Base-by-base conservation (phyloP, 2,329 filamentous ascomycete genomes). In the Fusarium liriodendri region DNA sequence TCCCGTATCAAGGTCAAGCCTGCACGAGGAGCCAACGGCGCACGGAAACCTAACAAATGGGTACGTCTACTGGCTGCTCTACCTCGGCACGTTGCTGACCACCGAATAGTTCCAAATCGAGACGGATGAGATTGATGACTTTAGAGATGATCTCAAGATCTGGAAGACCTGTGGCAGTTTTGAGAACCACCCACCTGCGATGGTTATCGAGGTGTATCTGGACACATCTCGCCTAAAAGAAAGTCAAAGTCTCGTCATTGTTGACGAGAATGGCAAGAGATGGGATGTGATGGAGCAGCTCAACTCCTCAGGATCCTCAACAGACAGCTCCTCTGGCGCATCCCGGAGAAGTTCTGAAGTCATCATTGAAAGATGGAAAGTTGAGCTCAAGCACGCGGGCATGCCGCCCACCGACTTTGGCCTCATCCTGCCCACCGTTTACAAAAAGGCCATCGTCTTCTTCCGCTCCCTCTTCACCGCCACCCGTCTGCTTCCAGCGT, bases 381-480 rank as follows among this genome's bases (percentile, higher is more conserved):
- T 99, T 73, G 93, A 97, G 80, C 87, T 98, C 66, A 94, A 94
- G 79, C 75, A 79, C 38, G 79, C 77, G 18, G 75, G 74, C 60
- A 71, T 89, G 90, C 87, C 66, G 80, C 86, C 80, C 80, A 87
- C 74, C 18, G 86, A 89, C 57, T 94, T 92, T 80, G 89, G 89
- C 9, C 86, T 86, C 13, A 87, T 85, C 35, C 85, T 98, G 61
- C 95, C 97, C 16, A 96, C 94, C 62, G 92, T 98, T 67, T 99
- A 99, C 88, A 99, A 99, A 85, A 97, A 97, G 84, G 95, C 94
- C 77, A 97, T 99, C 73, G 93, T 98, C 75, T 91, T 98, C 77
- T 98, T 98, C 83, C 90, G 97, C 69, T 95, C 95, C 2, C 88
- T 99, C 54, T 98, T 94, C 82, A 91, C 94, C 59, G 93, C 94